Evolutionary conservation across 2,329 filamentous ascomycete genomes (phyloP).

Genomic region (Clonostachys rhizophaga): DNA sequence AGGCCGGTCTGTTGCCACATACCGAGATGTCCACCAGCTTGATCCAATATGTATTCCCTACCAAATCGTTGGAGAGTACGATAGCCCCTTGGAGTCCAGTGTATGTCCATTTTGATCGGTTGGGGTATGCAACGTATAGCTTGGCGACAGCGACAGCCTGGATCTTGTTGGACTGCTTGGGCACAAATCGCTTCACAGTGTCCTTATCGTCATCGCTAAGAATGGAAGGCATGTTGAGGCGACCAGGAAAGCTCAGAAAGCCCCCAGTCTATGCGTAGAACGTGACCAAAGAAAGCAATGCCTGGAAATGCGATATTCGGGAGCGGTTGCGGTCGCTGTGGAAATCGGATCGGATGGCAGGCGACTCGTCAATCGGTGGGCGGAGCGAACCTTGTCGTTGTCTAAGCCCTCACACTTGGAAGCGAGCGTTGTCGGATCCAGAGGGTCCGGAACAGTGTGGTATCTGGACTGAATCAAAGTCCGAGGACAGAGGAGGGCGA

Average conservation of each 20-base stretch:
- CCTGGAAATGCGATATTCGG: neutral
- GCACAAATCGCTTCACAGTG: slow-evolving; percentile 89
- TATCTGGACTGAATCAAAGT: too few species aligned
- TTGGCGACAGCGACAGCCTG: slow-evolving; percentile 89
- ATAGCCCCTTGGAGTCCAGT: slow-evolving; percentile 89
- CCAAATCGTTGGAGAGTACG: slow-evolving; percentile 88
- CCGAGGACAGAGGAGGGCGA: too few species aligned
- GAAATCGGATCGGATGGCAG: too few species aligned
- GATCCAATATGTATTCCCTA: slow-evolving; percentile 94
- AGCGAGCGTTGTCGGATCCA: neutral
- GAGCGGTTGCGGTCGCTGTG: neutral
- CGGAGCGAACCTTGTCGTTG: too few species aligned
- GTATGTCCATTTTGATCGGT: slow-evolving; percentile 84
- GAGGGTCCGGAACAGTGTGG: neutral
- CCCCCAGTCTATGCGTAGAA: neutral
- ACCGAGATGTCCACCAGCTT: slow-evolving; percentile 97
- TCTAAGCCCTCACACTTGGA: neutral
- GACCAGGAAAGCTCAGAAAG: neutral
- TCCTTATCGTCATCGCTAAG: slow-evolving; percentile 93
- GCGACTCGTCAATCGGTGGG: too few species aligned
- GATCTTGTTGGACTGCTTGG: slow-evolving; percentile 95
- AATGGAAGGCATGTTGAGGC: slow-evolving; percentile 53
- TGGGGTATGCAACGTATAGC: slow-evolving; percentile 89
- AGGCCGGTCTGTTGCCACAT: slow-evolving; percentile 11
- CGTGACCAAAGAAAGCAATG: too few species aligned